A percentile compares a stretch with the other conserved stretches of the same genome.
Evolutionary conservation across 1,284 basidiomycete species (phyloP).

Genomic region (Heterobasidion annosum): DNA sequence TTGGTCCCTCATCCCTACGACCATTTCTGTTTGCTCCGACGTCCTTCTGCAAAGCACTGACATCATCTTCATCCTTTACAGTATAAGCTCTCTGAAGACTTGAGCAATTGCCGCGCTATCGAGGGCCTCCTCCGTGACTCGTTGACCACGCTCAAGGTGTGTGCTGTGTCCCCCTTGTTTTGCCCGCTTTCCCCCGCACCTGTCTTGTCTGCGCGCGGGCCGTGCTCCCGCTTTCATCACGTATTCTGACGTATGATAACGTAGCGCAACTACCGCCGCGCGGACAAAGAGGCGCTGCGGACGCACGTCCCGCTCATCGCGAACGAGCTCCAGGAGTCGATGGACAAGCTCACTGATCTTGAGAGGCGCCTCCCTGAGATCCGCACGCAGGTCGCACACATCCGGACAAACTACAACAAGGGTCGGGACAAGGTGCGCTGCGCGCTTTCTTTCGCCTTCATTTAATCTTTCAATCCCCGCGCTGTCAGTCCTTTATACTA

Average conservation of each 20-base stretch:
- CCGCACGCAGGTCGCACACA: constrained; percentile 47
- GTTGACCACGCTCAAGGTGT: constrained; percentile 46
- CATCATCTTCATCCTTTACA: constrained; percentile 18
- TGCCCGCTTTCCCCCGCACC: not conserved
- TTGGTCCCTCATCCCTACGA: not conserved
- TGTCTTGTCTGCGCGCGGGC: no score
- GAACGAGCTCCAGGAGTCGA: constrained; percentile 46
- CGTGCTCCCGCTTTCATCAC: not conserved
- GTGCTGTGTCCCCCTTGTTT: constrained; percentile 10
- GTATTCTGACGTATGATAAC: not conserved
- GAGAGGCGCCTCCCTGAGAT: constrained; percentile 49
- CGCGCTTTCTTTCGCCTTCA: not conserved
- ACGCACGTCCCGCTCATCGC: constrained; percentile 53
- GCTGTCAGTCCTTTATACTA: not conserved
- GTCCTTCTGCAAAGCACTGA: not conserved
- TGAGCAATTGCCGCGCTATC: constrained; percentile 64
- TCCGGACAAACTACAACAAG: constrained; percentile 56
- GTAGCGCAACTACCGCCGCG: constrained; percentile 49
- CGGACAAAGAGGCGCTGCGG: constrained; percentile 39
- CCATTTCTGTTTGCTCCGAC: not conserved
- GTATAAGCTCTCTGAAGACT: constrained; percentile 54
- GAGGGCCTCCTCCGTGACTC: constrained; percentile 58
- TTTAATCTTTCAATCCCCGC: not conserved
- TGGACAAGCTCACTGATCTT: constrained; percentile 39
- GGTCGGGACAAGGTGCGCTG: constrained; percentile 49